Percentiles rank a stretch among this genome's conserved stretches.
Conservation (phyloP, 2,329 filamentous ascomycete species). For the Sphaerulina musiva region DNA sequence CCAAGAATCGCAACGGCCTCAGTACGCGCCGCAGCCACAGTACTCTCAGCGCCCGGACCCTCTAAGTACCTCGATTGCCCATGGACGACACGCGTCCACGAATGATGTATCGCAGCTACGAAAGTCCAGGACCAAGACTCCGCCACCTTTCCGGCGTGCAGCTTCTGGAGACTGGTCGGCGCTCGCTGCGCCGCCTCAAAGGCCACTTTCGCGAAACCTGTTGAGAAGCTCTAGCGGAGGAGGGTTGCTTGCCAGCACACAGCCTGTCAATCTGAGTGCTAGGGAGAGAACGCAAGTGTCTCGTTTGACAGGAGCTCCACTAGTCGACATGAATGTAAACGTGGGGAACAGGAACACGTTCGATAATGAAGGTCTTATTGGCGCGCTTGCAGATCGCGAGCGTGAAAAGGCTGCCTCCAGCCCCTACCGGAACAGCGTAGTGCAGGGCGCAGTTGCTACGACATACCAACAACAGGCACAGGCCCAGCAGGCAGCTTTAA, state of each 20-base stretch:
- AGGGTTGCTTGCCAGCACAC: slow-evolving; percentile 33
- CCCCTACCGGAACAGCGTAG: slow-evolving; percentile 57
- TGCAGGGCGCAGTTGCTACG: slow-evolving; percentile 64
- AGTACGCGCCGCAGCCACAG: slow-evolving; percentile 47
- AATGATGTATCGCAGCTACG: slow-evolving; percentile 21
- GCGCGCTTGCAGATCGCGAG: slow-evolving; percentile 72
- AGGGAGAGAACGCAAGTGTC: slow-evolving; percentile 86
- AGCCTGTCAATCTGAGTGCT: slow-evolving; percentile 63
- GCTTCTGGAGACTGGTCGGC: slow-evolving; percentile 43
- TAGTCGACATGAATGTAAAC: slow-evolving; percentile 60
- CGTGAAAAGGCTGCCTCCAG: slow-evolving; percentile 67
- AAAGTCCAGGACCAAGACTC: slow-evolving; percentile 31
- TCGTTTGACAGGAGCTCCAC: slow-evolving; percentile 67
- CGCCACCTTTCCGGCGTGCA: slow-evolving; percentile 40
- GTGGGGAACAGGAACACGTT: slow-evolving; percentile 28
- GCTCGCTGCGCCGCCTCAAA: slow-evolving; percentile 28
- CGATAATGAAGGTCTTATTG: slow-evolving; percentile 52
- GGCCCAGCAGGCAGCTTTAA: slow-evolving; percentile 36
- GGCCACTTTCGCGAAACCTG: slow-evolving; percentile 25
- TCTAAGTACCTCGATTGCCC: slow-evolving; percentile 23
- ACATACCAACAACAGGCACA: slow-evolving; percentile 33
- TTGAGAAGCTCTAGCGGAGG: slow-evolving; percentile 16
- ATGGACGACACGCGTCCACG: slow-evolving; percentile 25
- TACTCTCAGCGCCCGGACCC: slow-evolving; percentile 38
- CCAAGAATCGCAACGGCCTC: slow-evolving; percentile 45